These are phyloP conservation scores for Ophiognomonia clavigignenti-juglandacearum DNA, from an alignment of 2,329 filamentous ascomycete species.

Conservation along the genomic window DNA sequence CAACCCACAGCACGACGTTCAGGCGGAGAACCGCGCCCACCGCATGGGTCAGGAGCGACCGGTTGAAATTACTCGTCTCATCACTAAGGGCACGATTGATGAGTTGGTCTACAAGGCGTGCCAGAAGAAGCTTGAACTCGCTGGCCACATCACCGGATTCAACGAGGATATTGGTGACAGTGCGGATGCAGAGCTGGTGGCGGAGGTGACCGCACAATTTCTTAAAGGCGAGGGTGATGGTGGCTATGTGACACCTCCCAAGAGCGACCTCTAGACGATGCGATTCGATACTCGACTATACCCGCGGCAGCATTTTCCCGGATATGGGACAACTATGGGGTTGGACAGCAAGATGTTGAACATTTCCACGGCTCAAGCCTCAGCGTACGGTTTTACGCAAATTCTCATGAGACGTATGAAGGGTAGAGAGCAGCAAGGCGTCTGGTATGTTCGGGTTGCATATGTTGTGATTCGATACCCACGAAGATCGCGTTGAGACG, in stretches of 20 bases:
- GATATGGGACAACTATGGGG: no score
- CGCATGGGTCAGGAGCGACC: slow-evolving; percentile 86
- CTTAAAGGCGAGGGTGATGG: slow-evolving; percentile 3
- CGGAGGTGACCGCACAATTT: slow-evolving; percentile 10
- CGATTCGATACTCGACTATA: no score
- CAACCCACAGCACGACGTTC: slow-evolving; percentile 97
- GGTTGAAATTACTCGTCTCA: slow-evolving; percentile 84
- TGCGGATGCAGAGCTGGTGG: slow-evolving; percentile 3
- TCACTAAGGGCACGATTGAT: slow-evolving; percentile 79
- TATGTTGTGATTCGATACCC: not conserved
- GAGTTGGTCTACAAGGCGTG: slow-evolving; percentile 90
- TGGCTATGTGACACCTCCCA: slow-evolving; percentile 9
- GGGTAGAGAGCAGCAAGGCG: not conserved
- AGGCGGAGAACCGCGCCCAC: slow-evolving; percentile 95
- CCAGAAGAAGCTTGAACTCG: slow-evolving; percentile 87
- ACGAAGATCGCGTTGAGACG: not conserved
- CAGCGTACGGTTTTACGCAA: no score
- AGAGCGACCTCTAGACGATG: slow-evolving; percentile 5
- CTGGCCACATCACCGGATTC: slow-evolving; percentile 51
- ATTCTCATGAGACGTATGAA: not conserved
- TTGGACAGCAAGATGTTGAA: no score
- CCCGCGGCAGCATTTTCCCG: no score
- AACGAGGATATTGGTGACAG: slow-evolving; percentile 13
- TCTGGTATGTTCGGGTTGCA: not conserved
- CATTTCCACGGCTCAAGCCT: no score